These are phyloP conservation scores for Geotrichum armillariae DNA, from an alignment of 1,139 yeast genomes.

Conservation along the genomic window DNA sequence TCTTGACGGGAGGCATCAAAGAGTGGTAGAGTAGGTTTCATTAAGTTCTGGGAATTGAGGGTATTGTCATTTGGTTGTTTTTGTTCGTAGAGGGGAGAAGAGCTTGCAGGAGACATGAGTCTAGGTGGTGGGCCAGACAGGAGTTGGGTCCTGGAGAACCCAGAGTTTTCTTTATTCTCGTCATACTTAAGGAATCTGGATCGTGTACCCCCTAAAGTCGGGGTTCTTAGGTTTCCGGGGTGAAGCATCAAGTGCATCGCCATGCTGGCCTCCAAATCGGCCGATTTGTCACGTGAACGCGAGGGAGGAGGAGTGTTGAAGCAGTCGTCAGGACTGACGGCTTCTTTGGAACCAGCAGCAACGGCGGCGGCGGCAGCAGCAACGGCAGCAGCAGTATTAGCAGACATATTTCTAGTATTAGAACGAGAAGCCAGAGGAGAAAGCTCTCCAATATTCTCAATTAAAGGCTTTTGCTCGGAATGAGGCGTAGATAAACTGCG, in stretches of 20 bases:
- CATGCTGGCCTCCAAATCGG: constrained; percentile 8
- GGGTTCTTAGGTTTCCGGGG: constrained; percentile 8
- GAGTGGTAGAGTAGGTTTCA: neutral
- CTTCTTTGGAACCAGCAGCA: too few species aligned
- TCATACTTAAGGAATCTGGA: constrained; percentile 8
- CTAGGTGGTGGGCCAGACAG: constrained; percentile 10
- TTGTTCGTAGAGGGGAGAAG: constrained; percentile 18
- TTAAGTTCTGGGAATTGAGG: neutral
- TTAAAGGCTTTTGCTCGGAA: neutral
- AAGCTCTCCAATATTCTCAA: neutral
- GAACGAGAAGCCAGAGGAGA: constrained; percentile 11
- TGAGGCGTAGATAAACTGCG: constrained; percentile 2
- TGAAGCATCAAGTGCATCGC: constrained; percentile 13
- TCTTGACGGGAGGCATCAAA: neutral
- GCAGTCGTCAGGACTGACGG: neutral
- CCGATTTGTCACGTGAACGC: constrained; percentile 12
- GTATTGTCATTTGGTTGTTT: too few species aligned
- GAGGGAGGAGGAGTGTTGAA: constrained; percentile 13
- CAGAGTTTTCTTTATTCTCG: constrained; percentile 16
- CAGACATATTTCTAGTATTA: neutral
- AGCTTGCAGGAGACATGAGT: constrained; percentile 16
- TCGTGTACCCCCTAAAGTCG: constrained; percentile 8
- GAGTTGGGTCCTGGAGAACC: constrained; percentile 10
- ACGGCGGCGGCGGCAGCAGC: constrained; percentile 15
- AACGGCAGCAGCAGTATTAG: neutral